Conservation (phyloP, 1,284 basidiomycete species). For the Cystobasidium pallidum region DNA sequence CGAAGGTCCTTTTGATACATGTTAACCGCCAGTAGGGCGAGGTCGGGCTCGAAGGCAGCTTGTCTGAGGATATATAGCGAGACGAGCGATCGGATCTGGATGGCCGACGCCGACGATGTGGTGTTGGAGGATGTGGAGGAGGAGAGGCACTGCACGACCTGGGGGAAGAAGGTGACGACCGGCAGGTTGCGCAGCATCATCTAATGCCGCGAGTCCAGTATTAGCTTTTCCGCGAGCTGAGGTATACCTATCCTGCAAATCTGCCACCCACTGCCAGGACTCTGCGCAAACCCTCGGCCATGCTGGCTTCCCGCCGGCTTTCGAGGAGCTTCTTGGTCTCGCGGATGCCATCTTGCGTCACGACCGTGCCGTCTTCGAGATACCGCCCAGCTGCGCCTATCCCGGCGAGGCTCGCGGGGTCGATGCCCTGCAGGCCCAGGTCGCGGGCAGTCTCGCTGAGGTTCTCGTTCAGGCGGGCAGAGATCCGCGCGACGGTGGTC, state of each 20-base stretch:
- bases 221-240: too few relatives aligned
- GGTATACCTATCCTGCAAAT: too few relatives aligned
- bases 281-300: constrained; percentile 89
- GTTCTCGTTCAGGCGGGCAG: constrained; percentile 45
- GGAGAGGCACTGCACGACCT: constrained; percentile 91
- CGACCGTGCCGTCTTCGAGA: constrained; percentile 51
- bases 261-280: constrained; percentile 74
- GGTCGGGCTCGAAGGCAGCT: constrained; percentile 88
- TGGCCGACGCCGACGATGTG: constrained; percentile 57
- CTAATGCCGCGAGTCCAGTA: constrained; percentile 57
- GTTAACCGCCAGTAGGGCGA: constrained; percentile 95
- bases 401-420: constrained; percentile 41
- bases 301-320: constrained; percentile 80
- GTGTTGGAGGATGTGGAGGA: constrained; percentile 60
- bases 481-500: constrained; percentile 36
- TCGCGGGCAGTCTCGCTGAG: constrained; percentile 45
- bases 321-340: constrained; percentile 83
- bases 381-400: constrained; percentile 48
- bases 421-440: constrained; percentile 41
- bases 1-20: constrained; percentile 97
- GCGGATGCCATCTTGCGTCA: constrained; percentile 58
- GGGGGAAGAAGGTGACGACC: constrained; percentile 88
- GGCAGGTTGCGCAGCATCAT: constrained; percentile 90
- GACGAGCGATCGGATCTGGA: constrained; percentile 94
- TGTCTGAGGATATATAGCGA: constrained; percentile 96